Evolutionary conservation across 2,329 filamentous ascomycete species (phyloP).

Genomic region (Tolypocladium paradoxum): DNA sequence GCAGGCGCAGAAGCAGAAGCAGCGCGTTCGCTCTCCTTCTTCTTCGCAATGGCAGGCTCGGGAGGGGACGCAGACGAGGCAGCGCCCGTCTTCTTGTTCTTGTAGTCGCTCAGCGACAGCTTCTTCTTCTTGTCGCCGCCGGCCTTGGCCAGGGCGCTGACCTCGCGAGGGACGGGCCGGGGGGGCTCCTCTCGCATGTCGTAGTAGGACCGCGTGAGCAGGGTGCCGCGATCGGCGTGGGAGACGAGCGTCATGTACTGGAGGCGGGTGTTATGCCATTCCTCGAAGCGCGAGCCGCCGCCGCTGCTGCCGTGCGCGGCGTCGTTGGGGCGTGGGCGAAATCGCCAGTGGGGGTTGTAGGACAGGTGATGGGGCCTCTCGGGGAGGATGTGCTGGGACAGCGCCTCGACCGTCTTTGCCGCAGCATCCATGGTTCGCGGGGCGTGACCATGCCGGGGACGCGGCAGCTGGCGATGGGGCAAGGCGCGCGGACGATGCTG

Average conservation of each 20-base stretch:
- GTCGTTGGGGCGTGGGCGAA: conserved; percentile 30
- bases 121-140: conserved; percentile 42
- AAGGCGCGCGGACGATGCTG: neutral
- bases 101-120: conserved; percentile 48
- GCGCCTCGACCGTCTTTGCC: conserved; percentile 43
- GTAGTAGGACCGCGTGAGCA: conserved; percentile 46
- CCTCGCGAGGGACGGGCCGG: conserved; percentile 24
- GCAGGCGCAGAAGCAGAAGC: conserved; percentile 8
- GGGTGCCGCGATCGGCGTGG: conserved; percentile 46
- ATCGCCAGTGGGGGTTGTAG: conserved; percentile 35
- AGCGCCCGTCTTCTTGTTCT: conserved; percentile 36
- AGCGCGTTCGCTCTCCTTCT: conserved; percentile 20
- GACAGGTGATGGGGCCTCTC: conserved; percentile 43
- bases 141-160: conserved; percentile 28
- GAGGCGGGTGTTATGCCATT: conserved; percentile 37
- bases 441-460: conserved; percentile 24
- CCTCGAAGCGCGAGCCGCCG: conserved; percentile 29
- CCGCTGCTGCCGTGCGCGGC: conserved; percentile 11
- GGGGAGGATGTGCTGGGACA: conserved; percentile 41
- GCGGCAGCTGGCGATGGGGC: conserved; percentile 11
- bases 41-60: conserved; percentile 20
- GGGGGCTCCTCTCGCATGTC: conserved; percentile 43
- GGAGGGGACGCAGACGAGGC: conserved; percentile 24
- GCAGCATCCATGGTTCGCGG: conserved; percentile 46
- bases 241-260: conserved; percentile 49